These are phyloP conservation scores for Penicillium coprophilum DNA, from an alignment of 495 filamentous ascomycete genomes.

Conservation along the genomic window DNA sequence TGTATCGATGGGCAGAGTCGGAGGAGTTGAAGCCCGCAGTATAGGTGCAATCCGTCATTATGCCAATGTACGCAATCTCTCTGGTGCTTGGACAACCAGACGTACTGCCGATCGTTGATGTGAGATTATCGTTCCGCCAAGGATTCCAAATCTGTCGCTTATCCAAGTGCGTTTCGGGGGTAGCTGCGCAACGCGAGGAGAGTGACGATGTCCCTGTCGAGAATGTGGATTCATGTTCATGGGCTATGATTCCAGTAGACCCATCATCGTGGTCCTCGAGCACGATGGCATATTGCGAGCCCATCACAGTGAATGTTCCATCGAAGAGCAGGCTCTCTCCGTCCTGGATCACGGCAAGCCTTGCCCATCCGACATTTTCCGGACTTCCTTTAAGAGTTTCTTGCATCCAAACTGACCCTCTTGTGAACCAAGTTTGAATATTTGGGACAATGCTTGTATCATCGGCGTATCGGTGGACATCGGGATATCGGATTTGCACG, in stretches of 20 bases:
- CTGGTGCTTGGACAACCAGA: constrained; percentile 75
- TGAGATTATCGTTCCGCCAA: neutral
- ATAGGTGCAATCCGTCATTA: constrained; percentile 90
- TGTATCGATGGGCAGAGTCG: constrained; percentile 57
- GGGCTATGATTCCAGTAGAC: constrained; percentile 21
- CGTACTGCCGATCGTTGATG: constrained; percentile 70
- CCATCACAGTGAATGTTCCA: constrained; percentile 70
- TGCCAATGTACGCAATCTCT: constrained; percentile 79
- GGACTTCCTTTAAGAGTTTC: constrained; percentile 52
- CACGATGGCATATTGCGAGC: constrained; percentile 78
- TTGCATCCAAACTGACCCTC: constrained; percentile 68
- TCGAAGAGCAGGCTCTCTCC: constrained; percentile 74
- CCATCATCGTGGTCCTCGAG: constrained; percentile 53
- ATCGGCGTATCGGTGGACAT: constrained; percentile 50
- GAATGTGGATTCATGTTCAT: neutral
- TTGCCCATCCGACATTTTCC: constrained; percentile 76
- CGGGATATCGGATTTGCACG: constrained; percentile 61
- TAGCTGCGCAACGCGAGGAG: neutral
- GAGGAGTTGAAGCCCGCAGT: constrained; percentile 61
- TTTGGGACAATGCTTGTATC: neutral
- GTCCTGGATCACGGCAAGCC: constrained; percentile 68
- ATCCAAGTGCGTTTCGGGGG: neutral
- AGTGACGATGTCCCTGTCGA: neutral
- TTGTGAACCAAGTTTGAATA: constrained; percentile 38
- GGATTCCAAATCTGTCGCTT: neutral